A percentile compares a stretch with the other conserved stretches of the same genome.
Conservation (phyloP, 1,139 yeast genomes). For the Ogataea hybrid region DNA sequence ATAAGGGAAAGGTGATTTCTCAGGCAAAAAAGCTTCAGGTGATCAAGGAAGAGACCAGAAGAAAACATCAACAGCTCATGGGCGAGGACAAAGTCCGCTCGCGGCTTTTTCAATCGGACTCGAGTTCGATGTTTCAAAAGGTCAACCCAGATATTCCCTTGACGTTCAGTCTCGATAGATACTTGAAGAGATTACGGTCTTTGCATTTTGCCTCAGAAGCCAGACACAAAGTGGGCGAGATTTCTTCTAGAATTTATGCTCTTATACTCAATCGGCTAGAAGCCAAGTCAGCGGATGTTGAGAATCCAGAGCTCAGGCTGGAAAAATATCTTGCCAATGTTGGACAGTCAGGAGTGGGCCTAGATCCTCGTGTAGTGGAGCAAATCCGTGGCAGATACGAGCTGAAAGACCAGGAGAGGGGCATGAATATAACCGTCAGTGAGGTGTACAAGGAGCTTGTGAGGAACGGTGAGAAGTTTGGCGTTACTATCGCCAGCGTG, state of each 20-base stretch:
- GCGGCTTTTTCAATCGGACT: conserved; percentile 17
- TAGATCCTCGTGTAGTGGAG: conserved; percentile 27
- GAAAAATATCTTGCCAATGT: conserved; percentile 28
- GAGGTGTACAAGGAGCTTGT: conserved; percentile 53
- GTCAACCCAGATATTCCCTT: conserved; percentile 53
- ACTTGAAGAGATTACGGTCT: conserved; percentile 64
- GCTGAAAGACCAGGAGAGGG: conserved; percentile 28
- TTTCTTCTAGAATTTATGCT: conserved; percentile 65
- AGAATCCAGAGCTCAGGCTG: conserved; percentile 25
- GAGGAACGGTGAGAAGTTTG: conserved; percentile 26
- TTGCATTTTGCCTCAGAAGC: conserved; percentile 62
- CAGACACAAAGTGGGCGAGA: conserved; percentile 64
- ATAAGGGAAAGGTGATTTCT: conserved; percentile 33
- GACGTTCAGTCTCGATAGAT: conserved; percentile 64
- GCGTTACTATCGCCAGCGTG: conserved; percentile 38
- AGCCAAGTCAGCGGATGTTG: conserved; percentile 45
- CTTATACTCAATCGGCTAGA: conserved; percentile 60
- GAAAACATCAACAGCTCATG: conserved; percentile 34
- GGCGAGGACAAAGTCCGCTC: conserved; percentile 38
- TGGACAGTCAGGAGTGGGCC: conserved; percentile 30
- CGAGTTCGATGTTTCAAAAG: conserved; percentile 15
- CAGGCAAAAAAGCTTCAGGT: conserved; percentile 66
- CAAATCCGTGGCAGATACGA: conserved; percentile 22
- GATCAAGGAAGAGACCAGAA: conserved; percentile 60
- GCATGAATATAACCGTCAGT: conserved; percentile 43